phyloP scores from a whole-genome alignment of 2,329 filamentous ascomycete species.

The Emmonsiellopsis sp. region DNA sequence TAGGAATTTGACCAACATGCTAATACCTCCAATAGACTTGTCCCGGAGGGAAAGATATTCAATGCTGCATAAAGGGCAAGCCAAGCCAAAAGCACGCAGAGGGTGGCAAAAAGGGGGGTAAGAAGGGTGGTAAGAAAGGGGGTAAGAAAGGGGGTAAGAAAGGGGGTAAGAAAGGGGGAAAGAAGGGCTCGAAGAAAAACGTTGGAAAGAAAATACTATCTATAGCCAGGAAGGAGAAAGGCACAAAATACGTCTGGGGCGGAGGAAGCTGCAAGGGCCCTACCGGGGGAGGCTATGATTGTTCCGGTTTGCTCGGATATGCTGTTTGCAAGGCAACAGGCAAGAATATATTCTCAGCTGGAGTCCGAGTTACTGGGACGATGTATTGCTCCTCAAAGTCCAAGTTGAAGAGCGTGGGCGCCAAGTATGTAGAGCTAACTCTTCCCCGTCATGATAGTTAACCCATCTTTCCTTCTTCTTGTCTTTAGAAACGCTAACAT shows the following conservation, averaged over 20 bases:
- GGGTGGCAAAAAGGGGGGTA: neutral
- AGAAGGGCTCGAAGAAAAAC: neutral
- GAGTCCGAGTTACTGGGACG: slow-evolving; percentile 14
- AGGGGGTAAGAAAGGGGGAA: neutral
- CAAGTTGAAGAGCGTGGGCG: slow-evolving; percentile 12
- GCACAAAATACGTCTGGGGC: slow-evolving; percentile 26
- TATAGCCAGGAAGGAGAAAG: slow-evolving; percentile 41
- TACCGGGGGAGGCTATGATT: slow-evolving; percentile 18
- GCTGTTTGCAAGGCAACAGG: slow-evolving; percentile 21
- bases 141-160: neutral
- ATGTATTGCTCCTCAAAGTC: slow-evolving; percentile 19
- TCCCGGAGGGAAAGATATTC: slow-evolving; percentile 2
- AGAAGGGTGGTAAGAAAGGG: neutral
- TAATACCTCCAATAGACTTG: neutral
- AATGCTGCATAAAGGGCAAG: slow-evolving; percentile 3
- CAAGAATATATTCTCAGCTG: slow-evolving; percentile 17
- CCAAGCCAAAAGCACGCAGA: neutral
- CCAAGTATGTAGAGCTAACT: slow-evolving; percentile 12
- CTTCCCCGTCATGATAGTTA: neutral
- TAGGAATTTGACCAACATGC: neutral
- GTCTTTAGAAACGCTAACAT: neutral
- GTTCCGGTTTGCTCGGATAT: slow-evolving; percentile 19
- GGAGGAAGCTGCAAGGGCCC: slow-evolving; percentile 19
- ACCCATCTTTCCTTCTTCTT: neutral
- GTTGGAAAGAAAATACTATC: slow-evolving; percentile 31